Evolutionary conservation across 805 yeast species (phyloP).

Genomic region (Candida rishiriensis): DNA sequence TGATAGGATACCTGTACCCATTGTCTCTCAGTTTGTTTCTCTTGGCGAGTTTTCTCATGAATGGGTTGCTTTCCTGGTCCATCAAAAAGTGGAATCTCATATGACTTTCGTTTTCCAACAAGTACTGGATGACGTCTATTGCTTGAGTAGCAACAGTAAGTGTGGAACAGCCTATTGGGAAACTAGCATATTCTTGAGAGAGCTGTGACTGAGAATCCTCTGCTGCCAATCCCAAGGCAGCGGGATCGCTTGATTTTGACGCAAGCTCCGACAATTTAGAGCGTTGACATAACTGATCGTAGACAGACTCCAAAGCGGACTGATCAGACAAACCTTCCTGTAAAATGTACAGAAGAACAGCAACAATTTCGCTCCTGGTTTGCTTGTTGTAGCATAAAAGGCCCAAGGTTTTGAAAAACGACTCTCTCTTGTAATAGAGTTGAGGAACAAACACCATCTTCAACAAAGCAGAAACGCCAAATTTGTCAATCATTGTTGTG

Average conservation of each 20-base stretch:
- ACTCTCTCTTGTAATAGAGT: conserved; percentile 55
- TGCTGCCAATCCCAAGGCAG: conserved; percentile 1
- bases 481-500: conserved; percentile 67
- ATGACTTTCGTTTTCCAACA: conserved; percentile 63
- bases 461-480: conserved; percentile 70
- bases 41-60: conserved; percentile 33
- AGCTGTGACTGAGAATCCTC: not conserved
- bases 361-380: conserved; percentile 69
- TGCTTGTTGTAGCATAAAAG: conserved; percentile 73
- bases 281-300: conserved; percentile 48
- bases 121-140: conserved; percentile 66
- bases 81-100: conserved; percentile 71
- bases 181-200: conserved; percentile 22
- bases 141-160: conserved; percentile 70
- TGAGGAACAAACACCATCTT: conserved; percentile 73
- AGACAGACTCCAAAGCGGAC: conserved; percentile 56
- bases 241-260: conserved; percentile 4
- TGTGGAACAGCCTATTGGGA: conserved; percentile 63
- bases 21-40: conserved; percentile 36
- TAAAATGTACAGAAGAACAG: conserved; percentile 59
- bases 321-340: conserved; percentile 71
- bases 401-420: conserved; percentile 59
- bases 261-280: conserved; percentile 26
- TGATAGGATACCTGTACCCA: conserved; percentile 65
- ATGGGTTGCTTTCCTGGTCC: conserved; percentile 62